Evolutionary conservation across 768 basidiomycete genomes (phyloP), one percentile per base, ranked within the genome.

Genomic region (Naganishia randhawae): DNA sequence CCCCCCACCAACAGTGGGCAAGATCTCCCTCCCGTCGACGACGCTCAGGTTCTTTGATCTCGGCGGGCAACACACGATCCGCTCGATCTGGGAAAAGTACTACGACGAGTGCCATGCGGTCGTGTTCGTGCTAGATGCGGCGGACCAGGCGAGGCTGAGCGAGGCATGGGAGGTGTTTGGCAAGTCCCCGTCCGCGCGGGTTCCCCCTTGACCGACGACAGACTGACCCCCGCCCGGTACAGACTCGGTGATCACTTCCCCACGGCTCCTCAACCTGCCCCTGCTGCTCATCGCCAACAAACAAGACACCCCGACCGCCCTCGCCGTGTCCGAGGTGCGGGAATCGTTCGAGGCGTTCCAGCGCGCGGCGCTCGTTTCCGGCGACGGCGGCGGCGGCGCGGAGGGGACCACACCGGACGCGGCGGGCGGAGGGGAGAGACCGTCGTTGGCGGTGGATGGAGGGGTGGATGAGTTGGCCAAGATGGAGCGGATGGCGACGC

Each of bases 161-260:
- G 96, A 98, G 83, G 91, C 92, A 17, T 98, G 95, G 95, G 90
- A 92, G 71, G 94, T 92, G 9, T 98, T 99, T 73, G 93, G 95
- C 96, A 80, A 67, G 90, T 80, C 10, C 54, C 41, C 41, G 9
- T 19, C 16, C 13, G 11, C 16, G 19, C 45, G 6, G 25, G 1
- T 48, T 22, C 1, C 25, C 45, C 2, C 45, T 22, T 22, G 4
- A 3, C 45, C 45, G 19, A 22, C 1, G 7, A 25, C 27, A 41
- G 7, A 41, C 37, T 16, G 10, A 14, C 33, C 25, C 35, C 33
- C 17, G 9, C 22, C 19, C 39, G 37, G 5, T 80, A 50, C 87
- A 84, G 92, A 96, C 74, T 84, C 86, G 9, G 92, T 97, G 7
- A 85, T 96, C 17, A 90, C 89, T 17, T 87, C 90, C 0, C 93